Base-by-base conservation (phyloP, 2,329 filamentous ascomycete species). In the Colletotrichum horii region DNA sequence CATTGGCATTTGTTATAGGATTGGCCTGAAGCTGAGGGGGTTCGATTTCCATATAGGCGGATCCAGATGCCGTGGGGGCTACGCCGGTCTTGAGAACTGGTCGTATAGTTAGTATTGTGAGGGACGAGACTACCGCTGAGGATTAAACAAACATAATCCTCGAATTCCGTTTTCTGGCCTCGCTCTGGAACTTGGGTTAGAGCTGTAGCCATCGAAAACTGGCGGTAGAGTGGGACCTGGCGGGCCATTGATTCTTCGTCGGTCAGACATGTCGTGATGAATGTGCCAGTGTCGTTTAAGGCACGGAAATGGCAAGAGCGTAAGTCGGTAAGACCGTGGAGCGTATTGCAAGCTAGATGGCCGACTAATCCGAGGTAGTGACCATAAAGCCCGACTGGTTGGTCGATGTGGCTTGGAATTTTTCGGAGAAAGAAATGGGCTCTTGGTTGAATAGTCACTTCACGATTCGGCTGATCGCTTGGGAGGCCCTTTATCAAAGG, bases 21-120 rank as follows among this genome's bases (percentile, higher is more conserved):
- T 82, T 83, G 15, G 61, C 12, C 26, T 76, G 71, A 38, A 84
- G 82, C 82, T 84, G 85, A 71, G 86, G 88, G 78, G 84, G 86
- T 79, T 91, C 90, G 65, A 93, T 86, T 81, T 94, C 95, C 70
- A 96, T 89, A 83, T 96, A 99, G 70, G 97, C 95, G 22, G 96
- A 98, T 16, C 97, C 97, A 65, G 95, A 97, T 15, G 97, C 97
- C 16, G 96, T 97, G 22, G 97, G 96, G 1, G 97, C 96, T 6
- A 98, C 91, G 28, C 96, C 96, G 11, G 96, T 98, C 84, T 97
- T 96, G 60, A 98, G 89, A 83, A 96, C 96, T 98, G 78, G 34
- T n/a, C 26, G 32, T 14, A 80, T n/a, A 24, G 48, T 69, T n/a
- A 75, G 71, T 28, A 19, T 66, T 30, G 43, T 19, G 38, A 71